Evolutionary conservation across 768 basidiomycete genomes (phyloP).

Genomic region (Boletales sp.): DNA sequence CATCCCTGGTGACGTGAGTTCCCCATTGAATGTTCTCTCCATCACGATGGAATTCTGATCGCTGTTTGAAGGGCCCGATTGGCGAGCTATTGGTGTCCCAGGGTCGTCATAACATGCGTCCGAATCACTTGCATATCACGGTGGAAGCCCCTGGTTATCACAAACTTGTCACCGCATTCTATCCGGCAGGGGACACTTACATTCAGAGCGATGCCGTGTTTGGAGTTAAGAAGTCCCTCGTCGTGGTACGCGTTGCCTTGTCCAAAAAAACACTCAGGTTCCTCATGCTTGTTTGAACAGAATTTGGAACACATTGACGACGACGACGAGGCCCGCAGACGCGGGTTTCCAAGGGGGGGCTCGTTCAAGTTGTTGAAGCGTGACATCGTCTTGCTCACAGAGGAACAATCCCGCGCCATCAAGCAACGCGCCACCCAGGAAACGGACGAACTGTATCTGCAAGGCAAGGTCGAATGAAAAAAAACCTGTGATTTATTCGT

Average conservation of each 20-base stretch:
- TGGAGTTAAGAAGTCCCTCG: slow-evolving; percentile 75
- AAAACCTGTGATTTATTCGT: too few relatives aligned
- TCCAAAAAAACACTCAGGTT: not conserved
- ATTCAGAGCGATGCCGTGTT: slow-evolving; percentile 73
- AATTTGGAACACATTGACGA: slow-evolving; percentile 52
- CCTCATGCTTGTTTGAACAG: slow-evolving; percentile 29
- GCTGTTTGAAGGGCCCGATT: slow-evolving; percentile 55
- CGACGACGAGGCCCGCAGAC: slow-evolving; percentile 48
- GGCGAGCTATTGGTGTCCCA: slow-evolving; percentile 54
- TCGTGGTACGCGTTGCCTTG: slow-evolving; percentile 53
- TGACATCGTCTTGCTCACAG: slow-evolving; percentile 45
- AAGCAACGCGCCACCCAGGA: slow-evolving; percentile 17
- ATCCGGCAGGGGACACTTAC: slow-evolving; percentile 66
- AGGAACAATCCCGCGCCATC: slow-evolving; percentile 36
- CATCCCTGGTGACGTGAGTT: slow-evolving; percentile 64
- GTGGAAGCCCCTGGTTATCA: slow-evolving; percentile 69
- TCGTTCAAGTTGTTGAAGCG: slow-evolving; percentile 46
- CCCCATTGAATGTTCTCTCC: slow-evolving; percentile 2
- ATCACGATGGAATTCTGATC: slow-evolving; percentile 4
- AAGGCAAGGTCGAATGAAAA: not conserved
- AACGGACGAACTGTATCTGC: slow-evolving; percentile 1
- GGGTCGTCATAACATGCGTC: slow-evolving; percentile 71
- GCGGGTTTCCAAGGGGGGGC: slow-evolving; percentile 42
- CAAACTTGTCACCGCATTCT: slow-evolving; percentile 70
- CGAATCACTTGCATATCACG: slow-evolving; percentile 77